phyloP scores from a whole-genome alignment of 1,284 basidiomycete species.

The Ceratobasidium theobromae region DNA sequence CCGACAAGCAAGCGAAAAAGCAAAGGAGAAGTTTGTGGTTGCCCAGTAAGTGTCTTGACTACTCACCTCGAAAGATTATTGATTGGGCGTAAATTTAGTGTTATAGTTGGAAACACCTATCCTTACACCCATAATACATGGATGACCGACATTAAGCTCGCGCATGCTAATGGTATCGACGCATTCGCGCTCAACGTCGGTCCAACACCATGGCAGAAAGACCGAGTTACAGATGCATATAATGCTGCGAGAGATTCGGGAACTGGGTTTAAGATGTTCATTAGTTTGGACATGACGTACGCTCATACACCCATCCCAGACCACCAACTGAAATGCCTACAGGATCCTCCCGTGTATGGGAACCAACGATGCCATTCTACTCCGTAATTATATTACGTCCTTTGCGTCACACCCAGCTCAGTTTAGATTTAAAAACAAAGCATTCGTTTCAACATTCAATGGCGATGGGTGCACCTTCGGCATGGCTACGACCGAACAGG shows the following conservation, averaged over 20 bases:
- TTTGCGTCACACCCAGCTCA: constrained; percentile 65
- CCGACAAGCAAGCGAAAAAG: no score
- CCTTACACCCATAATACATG: constrained; percentile 63
- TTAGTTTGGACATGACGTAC: constrained; percentile 78
- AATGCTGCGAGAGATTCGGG: constrained; percentile 47
- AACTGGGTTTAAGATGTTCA: constrained; percentile 68
- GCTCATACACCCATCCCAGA: constrained; percentile 35
- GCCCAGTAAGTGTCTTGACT: no score
- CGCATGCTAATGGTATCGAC: constrained; percentile 58
- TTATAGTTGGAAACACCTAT: constrained; percentile 40
- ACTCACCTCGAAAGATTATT: no score
- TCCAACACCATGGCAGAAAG: constrained; percentile 63
- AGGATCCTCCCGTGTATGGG: constrained; percentile 62
- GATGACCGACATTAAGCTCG: constrained; percentile 57
- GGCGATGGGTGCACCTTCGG: constrained; percentile 78
- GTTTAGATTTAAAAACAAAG: constrained; percentile 54
- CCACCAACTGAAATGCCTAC: background rate
- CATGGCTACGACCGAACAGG: constrained; percentile 14
- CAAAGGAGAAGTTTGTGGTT: no score
- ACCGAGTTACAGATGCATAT: constrained; percentile 66
- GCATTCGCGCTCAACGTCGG: constrained; percentile 71
- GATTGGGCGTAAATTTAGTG: no score
- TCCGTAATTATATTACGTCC: constrained; percentile 60
- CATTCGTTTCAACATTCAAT: constrained; percentile 75
- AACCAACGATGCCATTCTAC: constrained; percentile 51